Conservation (phyloP, 2,329 filamentous ascomycete genomes). For the Colletotrichum phormii region DNA sequence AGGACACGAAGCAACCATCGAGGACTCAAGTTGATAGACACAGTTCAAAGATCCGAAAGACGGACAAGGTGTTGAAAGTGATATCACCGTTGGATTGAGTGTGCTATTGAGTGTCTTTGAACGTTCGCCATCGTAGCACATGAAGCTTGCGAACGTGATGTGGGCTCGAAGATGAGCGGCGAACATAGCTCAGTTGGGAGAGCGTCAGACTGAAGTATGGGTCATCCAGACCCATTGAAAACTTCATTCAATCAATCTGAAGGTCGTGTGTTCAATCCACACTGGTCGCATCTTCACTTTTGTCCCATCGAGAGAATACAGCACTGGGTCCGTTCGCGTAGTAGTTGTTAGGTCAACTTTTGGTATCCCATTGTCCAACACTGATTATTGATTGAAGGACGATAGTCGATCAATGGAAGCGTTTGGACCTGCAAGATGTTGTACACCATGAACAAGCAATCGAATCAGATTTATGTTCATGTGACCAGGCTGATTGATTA, state of each 20-base stretch:
- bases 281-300: slow-evolving; percentile 33
- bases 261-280: slow-evolving; percentile 36
- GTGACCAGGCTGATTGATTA: too few species aligned
- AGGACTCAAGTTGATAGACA: too few species aligned
- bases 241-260: slow-evolving; percentile 33
- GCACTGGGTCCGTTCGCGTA: too few species aligned
- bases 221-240: slow-evolving; percentile 1
- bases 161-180: slow-evolving; percentile 9
- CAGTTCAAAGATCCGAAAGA: background rate
- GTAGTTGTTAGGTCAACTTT: too few species aligned
- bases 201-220: slow-evolving; percentile 35
- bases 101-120: background rate
- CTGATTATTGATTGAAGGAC: too few species aligned
- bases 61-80: background rate
- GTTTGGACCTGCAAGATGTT: too few species aligned
- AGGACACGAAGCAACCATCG: too few species aligned
- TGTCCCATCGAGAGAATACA: background rate
- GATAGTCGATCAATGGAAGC: too few species aligned
- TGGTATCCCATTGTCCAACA: too few species aligned
- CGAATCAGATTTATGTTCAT: too few species aligned
- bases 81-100: too few species aligned
- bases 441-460: too few species aligned
- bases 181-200: slow-evolving; percentile 36
- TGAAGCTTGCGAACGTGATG: rapidly evolving
- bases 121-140: background rate